These are phyloP conservation scores for Ganoderma lingzhi DNA, from an alignment of 1,284 basidiomycete genomes.

Conservation along the genomic window DNA sequence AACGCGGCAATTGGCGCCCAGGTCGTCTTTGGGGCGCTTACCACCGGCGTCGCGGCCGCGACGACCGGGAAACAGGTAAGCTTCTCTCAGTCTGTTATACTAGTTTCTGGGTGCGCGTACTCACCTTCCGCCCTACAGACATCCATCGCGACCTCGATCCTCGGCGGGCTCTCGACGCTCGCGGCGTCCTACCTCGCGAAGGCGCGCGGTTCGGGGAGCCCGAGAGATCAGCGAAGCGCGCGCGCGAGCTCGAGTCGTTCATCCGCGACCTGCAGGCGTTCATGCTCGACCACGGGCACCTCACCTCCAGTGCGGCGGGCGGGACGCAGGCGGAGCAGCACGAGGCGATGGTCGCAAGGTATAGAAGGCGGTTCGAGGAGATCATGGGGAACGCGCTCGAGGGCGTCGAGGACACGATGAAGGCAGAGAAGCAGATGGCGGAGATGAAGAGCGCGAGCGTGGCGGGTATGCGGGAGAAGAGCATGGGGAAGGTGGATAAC, in stretches of 20 bases:
- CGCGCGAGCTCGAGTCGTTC: slow-evolving; percentile 69
- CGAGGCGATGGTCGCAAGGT: slow-evolving; percentile 39
- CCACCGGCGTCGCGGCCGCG: slow-evolving; percentile 68
- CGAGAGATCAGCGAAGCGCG: slow-evolving; percentile 58
- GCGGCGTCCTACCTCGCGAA: slow-evolving; percentile 77
- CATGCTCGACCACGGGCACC: slow-evolving; percentile 62
- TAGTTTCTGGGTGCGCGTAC: slow-evolving; percentile 3
- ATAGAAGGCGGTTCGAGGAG: slow-evolving; percentile 43
- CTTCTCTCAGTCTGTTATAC: neutral
- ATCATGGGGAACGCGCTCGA: slow-evolving; percentile 40
- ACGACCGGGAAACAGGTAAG: slow-evolving; percentile 48
- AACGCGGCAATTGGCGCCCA: slow-evolving; percentile 64
- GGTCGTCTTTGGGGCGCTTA: slow-evolving; percentile 70
- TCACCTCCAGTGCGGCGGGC: slow-evolving; percentile 31
- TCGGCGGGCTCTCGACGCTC: slow-evolving; percentile 66
- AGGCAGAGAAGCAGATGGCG: slow-evolving; percentile 18
- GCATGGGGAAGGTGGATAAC: neutral
- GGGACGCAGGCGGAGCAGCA: slow-evolving; percentile 34
- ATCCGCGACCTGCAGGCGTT: slow-evolving; percentile 66
- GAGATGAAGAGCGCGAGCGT: slow-evolving; percentile 12
- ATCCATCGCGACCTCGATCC: slow-evolving; percentile 42
- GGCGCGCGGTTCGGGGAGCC: slow-evolving; percentile 73
- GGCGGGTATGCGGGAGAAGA: neutral
- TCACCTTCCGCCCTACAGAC: slow-evolving; percentile 32
- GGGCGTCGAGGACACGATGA: slow-evolving; percentile 30